Base-by-base conservation (phyloP, 495 filamentous ascomycete genomes). In the Copromyces sp. region DNA sequence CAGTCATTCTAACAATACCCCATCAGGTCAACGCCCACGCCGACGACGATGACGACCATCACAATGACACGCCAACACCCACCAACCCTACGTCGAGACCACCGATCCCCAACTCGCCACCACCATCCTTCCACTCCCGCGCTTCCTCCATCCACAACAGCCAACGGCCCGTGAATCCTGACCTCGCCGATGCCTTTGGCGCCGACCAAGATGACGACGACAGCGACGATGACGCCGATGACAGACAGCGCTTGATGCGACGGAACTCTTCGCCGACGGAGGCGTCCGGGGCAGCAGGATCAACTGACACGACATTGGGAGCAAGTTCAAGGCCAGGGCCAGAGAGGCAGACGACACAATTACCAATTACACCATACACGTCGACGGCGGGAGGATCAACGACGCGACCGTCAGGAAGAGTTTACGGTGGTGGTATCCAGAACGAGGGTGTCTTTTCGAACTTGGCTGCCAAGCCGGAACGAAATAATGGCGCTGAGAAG, bases 391-490 rank as follows among this genome's bases (percentile, higher is more conserved):
- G 80, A 12, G 75, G 85, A n/a, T 71, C 82, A 53, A 40, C 71
- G 20, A 32, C 70, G 45, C 20, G 73, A 40, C 73, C 72, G 35
- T 75, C 81, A 39, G 69, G 75, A 41, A 72, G 80, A 70, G 83
- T 91, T 11, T 87, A 92, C 76, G 91, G 91, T 39, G 85, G 87
- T 29, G 88, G 90, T 32, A 87, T 87, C 40, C 95, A 84, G 69
- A 83, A 94, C 70, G 96, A 99, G 85, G 95, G 95, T 71, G 95
- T 99, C 40, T 99, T 97, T 82, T 94, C 95, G 74, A 99, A 99
- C 79, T 82, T 99, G 75, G 92, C 87, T 75, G 95, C 95, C 14
- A 97, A 97, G 81, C 95, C 96, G 3, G 92, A 95, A 76, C 86
- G 89, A 32, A 93, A 91, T 24, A 95, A 93, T 77, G 94, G 92